Evolutionary conservation across 306 rosid species (phyloP).

Genomic region (Cicer chorassanicum): DNA sequence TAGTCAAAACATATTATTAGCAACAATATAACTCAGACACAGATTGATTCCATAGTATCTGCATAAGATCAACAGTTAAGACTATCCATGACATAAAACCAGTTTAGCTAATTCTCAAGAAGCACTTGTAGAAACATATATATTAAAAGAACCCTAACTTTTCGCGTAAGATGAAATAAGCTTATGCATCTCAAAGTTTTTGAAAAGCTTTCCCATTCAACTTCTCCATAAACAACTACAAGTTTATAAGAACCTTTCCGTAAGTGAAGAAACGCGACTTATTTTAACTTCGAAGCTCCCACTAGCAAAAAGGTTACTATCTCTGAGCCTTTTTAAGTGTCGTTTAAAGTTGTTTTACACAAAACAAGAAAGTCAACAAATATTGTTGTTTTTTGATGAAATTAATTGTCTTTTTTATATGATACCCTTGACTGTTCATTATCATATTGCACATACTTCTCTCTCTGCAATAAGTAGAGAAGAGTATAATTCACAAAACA

Average conservation of each 20-base stretch:
- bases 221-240: not conserved
- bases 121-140: not conserved
- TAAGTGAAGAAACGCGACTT: not conserved
- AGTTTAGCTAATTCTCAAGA: not conserved
- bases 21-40: slow-evolving; percentile 24
- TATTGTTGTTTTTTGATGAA: no score
- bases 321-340: no score
- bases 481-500: no score
- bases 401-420: no score
- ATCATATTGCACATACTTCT: no score
- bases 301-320: not conserved
- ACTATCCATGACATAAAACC: slow-evolving; percentile 21
- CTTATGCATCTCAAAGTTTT: not conserved
- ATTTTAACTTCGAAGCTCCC: not conserved
- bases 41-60: slow-evolving; percentile 20
- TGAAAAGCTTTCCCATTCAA: not conserved
- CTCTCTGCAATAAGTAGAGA: no score
- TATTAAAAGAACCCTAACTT: not conserved
- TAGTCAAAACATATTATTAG: slow-evolving; percentile 23
- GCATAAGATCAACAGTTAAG: slow-evolving; percentile 24
- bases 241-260: not conserved
- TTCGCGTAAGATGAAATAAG: not conserved
- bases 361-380: no score
- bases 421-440: no score
- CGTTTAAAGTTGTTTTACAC: no score